Evolutionary conservation across 2,329 filamentous ascomycete species (phyloP).

Genomic region (Waltergamsia citrina): DNA sequence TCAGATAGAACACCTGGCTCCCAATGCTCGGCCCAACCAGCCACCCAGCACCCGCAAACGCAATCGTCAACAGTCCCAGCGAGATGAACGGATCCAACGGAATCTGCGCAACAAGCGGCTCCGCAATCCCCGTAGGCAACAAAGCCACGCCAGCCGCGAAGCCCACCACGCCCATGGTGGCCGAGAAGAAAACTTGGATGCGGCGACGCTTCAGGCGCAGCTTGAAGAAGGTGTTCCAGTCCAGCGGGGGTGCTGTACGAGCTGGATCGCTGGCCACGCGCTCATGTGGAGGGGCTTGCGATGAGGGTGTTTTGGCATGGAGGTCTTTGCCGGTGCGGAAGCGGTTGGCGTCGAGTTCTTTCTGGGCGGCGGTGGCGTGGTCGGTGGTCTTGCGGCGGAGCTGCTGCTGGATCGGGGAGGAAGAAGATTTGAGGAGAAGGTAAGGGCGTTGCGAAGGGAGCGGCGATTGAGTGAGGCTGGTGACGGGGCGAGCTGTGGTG

Average conservation of each 20-base stretch:
- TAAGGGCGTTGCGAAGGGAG: not conserved
- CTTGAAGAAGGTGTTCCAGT: conserved; percentile 91
- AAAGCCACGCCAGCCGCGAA: conserved; percentile 55
- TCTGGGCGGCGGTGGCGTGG: not conserved
- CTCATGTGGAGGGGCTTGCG: too few relatives aligned
- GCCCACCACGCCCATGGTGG: conserved; percentile 51
- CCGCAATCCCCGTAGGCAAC: conserved; percentile 62
- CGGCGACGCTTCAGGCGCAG: conserved; percentile 78
- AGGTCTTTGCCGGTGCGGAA: not conserved
- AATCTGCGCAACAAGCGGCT: conserved; percentile 59
- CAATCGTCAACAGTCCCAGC: conserved; percentile 69
- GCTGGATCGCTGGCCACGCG: not conserved
- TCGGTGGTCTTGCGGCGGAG: not conserved
- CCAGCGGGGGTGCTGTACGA: conserved; percentile 32
- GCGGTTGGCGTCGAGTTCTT: not conserved
- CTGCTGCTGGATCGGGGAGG: not conserved
- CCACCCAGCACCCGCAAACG: conserved; percentile 78
- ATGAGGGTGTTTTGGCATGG: too few relatives aligned
- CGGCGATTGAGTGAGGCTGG: not conserved
- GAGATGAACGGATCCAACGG: conserved; percentile 84
- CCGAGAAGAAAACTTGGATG: conserved; percentile 72
- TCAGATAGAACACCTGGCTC: conserved; percentile 66
- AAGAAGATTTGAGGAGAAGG: not conserved
- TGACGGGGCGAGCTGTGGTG: not conserved
- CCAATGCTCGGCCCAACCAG: conserved; percentile 76